Conservation (phyloP, 176 grass and related monocot genomes). For the Oryza glumipatula region DNA sequence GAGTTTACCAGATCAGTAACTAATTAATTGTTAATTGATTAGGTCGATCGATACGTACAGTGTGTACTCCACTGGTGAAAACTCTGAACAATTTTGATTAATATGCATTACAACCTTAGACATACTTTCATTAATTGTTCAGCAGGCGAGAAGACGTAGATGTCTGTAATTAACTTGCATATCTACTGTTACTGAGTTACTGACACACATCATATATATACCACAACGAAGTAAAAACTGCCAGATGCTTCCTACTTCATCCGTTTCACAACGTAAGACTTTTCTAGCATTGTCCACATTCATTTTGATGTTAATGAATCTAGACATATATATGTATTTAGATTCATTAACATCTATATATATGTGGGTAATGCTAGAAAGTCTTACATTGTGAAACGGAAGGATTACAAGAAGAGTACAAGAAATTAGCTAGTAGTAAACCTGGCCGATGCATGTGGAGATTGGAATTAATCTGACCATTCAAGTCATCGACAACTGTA, state of each 20-base stretch:
- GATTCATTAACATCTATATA: too few relatives aligned
- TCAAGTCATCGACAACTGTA: not conserved
- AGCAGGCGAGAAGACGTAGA: not conserved
- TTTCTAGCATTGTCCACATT: too few relatives aligned
- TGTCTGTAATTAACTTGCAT: too few relatives aligned
- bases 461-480: not conserved
- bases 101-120: not conserved
- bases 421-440: not conserved
- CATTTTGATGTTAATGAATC: too few relatives aligned
- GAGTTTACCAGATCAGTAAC: not conserved
- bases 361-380: too few relatives aligned
- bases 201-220: not conserved
- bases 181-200: not conserved
- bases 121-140: not conserved
- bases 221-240: not conserved
- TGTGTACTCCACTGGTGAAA: not conserved
- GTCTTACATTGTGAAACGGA: too few relatives aligned
- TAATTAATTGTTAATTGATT: not conserved
- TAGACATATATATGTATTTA: too few relatives aligned
- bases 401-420: not conserved
- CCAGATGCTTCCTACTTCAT: not conserved
- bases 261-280: too few relatives aligned
- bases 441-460: not conserved
- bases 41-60: not conserved
- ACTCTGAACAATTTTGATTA: not conserved